Evolutionary conservation across 192 early-diverging fungal species (phyloP).

Genomic region (Mortierella alpina): DNA sequence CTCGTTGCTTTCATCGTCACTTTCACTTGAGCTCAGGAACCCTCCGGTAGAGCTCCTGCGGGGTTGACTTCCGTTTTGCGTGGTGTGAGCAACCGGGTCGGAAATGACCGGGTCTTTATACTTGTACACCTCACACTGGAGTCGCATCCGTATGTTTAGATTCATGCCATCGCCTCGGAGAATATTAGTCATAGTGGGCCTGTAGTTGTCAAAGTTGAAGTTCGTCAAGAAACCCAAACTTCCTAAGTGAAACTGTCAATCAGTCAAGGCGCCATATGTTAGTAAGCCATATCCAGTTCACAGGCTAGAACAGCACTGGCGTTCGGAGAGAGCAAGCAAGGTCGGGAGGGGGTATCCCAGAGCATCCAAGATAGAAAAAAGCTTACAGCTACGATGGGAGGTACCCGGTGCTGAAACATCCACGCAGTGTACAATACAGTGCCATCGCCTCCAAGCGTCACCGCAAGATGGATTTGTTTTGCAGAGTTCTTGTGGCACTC

Average conservation of each 20-base stretch:
- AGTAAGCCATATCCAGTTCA: not conserved
- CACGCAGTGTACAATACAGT: slow-evolving; percentile 92
- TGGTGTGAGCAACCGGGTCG: slow-evolving; percentile 9
- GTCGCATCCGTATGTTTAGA: slow-evolving; percentile 88
- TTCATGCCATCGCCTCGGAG: slow-evolving; percentile 65
- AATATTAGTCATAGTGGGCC: slow-evolving; percentile 61
- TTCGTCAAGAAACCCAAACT: slow-evolving; percentile 93
- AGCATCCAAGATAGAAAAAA: not conserved
- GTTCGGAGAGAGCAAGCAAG: too few relatives aligned
- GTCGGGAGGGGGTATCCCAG: not conserved
- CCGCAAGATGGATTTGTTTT: slow-evolving; percentile 36
- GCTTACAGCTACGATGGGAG: slow-evolving; percentile 76
- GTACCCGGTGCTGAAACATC: slow-evolving; percentile 84
- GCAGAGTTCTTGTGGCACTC: slow-evolving; percentile 21
- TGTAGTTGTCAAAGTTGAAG: slow-evolving; percentile 76
- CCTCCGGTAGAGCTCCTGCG: not conserved
- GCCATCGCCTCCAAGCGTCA: slow-evolving; percentile 88
- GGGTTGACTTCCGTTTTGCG: not conserved
- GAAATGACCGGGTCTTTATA: not conserved
- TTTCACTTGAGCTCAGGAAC: not conserved
- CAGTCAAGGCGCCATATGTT: not conserved
- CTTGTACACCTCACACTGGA: slow-evolving; percentile 86
- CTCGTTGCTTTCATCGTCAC: slow-evolving; percentile 10
- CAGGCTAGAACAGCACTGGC: too few relatives aligned
- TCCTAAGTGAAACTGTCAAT: slow-evolving; percentile 83